These are phyloP conservation scores for Asterophora parasitica DNA, from an alignment of 768 basidiomycete genomes.

Conservation along the genomic window DNA sequence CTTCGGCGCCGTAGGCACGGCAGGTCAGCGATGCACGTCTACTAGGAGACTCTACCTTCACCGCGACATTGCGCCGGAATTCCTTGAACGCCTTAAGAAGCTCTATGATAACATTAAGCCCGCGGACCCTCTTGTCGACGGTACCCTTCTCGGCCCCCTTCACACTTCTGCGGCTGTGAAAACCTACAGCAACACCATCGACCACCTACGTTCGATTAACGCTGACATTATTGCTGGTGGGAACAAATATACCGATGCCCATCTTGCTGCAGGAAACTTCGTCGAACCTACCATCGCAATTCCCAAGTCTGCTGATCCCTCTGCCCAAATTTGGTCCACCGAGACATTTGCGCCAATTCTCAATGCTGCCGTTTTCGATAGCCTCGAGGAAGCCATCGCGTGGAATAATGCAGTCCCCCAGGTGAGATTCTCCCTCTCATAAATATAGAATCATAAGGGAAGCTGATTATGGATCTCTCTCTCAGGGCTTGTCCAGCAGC, in stretches of 20 bases:
- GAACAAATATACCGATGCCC: constrained; percentile 43
- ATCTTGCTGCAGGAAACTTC: constrained; percentile 71
- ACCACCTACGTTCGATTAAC: constrained; percentile 54
- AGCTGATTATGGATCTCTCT: constrained; percentile 9
- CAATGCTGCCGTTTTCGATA: constrained; percentile 81
- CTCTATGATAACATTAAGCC: constrained; percentile 69
- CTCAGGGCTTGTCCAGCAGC: constrained; percentile 80
- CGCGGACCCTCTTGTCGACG: constrained; percentile 78
- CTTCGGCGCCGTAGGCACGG: constrained; percentile 87
- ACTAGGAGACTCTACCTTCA: constrained; percentile 91
- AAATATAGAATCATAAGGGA: constrained; percentile 11
- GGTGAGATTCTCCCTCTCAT: constrained; percentile 27
- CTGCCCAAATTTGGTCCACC: constrained; percentile 63
- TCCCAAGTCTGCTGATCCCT: constrained; percentile 50
- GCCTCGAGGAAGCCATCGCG: constrained; percentile 78
- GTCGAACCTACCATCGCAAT: constrained; percentile 85
- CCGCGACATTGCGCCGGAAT: constrained; percentile 66
- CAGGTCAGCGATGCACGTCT: constrained; percentile 81
- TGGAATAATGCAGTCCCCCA: constrained; percentile 91
- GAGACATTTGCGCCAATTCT: constrained; percentile 90
- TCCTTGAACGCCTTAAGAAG: constrained; percentile 68
- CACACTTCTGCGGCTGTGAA: constrained; percentile 70
- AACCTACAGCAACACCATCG: constrained; percentile 57
- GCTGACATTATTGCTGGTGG: constrained; percentile 81
- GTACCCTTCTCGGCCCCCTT: constrained; percentile 82